Evolutionary conservation across 192 early-diverging fungal genomes (phyloP).

Genomic region (Lobosporangium transversale): DNA sequence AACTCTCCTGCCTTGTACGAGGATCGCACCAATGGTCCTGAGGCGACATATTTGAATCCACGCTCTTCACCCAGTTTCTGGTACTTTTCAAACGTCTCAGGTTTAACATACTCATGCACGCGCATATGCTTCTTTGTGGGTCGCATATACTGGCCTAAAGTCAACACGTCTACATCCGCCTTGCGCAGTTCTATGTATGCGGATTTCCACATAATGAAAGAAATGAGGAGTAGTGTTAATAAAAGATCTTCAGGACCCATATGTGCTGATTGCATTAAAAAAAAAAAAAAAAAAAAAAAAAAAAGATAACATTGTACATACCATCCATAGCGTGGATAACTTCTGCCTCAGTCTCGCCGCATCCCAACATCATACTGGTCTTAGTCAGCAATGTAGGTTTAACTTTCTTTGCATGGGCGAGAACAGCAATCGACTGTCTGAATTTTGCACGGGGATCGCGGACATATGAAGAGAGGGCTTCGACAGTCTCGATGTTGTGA

Average conservation of each 20-base stretch:
- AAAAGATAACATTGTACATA: no score
- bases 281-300: no score
- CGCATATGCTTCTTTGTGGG: slow-evolving; percentile 99
- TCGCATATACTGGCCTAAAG: slow-evolving; percentile 99
- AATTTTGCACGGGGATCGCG: slow-evolving; percentile 94
- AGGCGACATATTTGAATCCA: slow-evolving; percentile 96
- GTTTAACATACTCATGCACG: slow-evolving; percentile 93
- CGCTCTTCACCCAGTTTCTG: slow-evolving; percentile 78
- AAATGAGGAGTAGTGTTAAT: no score
- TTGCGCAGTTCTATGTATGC: slow-evolving; percentile 70
- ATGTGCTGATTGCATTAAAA: no score
- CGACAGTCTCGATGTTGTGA: slow-evolving; percentile 98
- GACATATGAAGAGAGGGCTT: slow-evolving; percentile 86
- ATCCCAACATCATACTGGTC: slow-evolving; percentile 97
- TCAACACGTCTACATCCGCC: slow-evolving; percentile 91
- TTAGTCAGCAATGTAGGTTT: slow-evolving; percentile 90
- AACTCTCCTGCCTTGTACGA: slow-evolving; percentile 99
- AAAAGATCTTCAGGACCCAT: no score
- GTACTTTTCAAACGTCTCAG: slow-evolving; percentile 93
- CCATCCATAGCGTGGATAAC: slow-evolving; percentile 87
- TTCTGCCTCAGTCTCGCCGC: slow-evolving; percentile 95
- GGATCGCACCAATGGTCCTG: slow-evolving; percentile 93
- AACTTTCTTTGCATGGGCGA: slow-evolving; percentile 86
- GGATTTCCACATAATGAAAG: not conserved
- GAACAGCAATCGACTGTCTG: slow-evolving; percentile 88